Percentiles rank a stretch among this genome's conserved stretches.
These are phyloP conservation scores for Cenchrus purpureus DNA, from an alignment of 176 grass and related monocot species.

Conservation along the genomic window DNA sequence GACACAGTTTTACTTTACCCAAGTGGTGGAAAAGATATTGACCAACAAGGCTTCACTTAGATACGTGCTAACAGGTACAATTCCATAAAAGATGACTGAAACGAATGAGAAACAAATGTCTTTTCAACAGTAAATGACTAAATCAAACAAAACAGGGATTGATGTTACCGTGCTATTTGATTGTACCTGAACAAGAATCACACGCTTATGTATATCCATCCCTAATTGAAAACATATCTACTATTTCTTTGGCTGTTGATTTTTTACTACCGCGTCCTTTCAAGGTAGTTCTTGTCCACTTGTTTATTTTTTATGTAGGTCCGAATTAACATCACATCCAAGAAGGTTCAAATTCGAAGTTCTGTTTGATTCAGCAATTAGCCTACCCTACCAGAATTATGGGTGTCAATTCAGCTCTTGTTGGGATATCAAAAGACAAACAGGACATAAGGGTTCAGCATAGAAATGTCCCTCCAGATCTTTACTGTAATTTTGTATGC, in stretches of 20 bases:
- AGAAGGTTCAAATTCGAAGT: conserved; percentile 5
- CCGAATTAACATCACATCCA: conserved; percentile 30
- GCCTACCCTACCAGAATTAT: conserved; percentile 9
- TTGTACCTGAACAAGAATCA: background rate
- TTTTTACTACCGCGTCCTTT: background rate
- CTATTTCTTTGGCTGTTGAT: background rate
- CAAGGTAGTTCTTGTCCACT: background rate
- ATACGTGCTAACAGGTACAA: background rate
- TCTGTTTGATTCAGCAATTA: conserved; percentile 28
- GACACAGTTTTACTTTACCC: background rate
- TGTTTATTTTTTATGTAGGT: background rate
- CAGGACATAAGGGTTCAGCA: background rate
- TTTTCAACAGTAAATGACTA: background rate
- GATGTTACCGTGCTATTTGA: background rate
- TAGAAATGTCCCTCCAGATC: conserved; percentile 33
- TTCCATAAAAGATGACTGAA: conserved; percentile 13
- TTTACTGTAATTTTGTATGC: conserved; percentile 25
- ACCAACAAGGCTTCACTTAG: background rate
- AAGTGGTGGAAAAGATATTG: background rate
- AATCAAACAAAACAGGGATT: background rate
- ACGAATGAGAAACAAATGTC: background rate
- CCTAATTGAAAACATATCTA: background rate
- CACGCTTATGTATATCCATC: background rate
- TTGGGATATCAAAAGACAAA: conserved; percentile 43
- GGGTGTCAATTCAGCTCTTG: conserved; percentile 15